These are phyloP conservation scores for Solanum pennellii DNA, from an alignment of 257 asterid genomes.

Conservation along the genomic window DNA sequence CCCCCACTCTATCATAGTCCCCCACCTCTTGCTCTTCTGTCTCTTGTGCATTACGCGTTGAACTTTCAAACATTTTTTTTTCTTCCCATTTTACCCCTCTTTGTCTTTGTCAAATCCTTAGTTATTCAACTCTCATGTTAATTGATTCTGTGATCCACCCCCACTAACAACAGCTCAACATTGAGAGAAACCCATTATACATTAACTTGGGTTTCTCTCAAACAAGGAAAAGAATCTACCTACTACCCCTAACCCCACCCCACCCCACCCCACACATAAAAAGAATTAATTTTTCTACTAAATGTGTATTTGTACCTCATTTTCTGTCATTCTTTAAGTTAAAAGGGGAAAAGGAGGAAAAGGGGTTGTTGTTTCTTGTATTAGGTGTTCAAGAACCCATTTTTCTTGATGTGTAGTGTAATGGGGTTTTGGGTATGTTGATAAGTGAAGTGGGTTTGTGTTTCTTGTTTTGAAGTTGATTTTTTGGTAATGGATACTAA, in stretches of 20 bases:
- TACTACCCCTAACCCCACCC: not conserved
- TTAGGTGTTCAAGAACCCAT: conserved; percentile 5
- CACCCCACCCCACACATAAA: not conserved
- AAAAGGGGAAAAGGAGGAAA: not conserved
- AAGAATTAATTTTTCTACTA: not conserved
- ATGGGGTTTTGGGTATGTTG: conserved; percentile 7
- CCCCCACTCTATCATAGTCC: not conserved
- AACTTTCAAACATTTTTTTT: conserved; percentile 17
- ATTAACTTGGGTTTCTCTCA: conserved; percentile 33
- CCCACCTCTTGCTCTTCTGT: conserved; percentile 4
- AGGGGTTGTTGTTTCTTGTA: not conserved
- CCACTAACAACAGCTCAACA: conserved; percentile 26
- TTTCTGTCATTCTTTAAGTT: conserved; percentile 40
- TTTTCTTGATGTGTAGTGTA: not conserved
- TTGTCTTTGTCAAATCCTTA: not conserved
- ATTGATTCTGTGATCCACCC: conserved; percentile 24
- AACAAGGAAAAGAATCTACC: conserved; percentile 35
- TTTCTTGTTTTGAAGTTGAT: not conserved
- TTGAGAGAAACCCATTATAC: conserved; percentile 23
- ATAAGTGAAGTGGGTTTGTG: not conserved
- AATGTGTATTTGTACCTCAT: conserved; percentile 27
- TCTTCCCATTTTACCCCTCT: not conserved
- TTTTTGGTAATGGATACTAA: conserved; percentile 58
- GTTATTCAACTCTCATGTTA: conserved; percentile 21
- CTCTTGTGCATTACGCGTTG: conserved; percentile 50